Percentiles rank a stretch among this genome's conserved stretches.
These are phyloP conservation scores for Boletus mariae DNA, from an alignment of 1,284 basidiomycete species.

Conservation along the genomic window DNA sequence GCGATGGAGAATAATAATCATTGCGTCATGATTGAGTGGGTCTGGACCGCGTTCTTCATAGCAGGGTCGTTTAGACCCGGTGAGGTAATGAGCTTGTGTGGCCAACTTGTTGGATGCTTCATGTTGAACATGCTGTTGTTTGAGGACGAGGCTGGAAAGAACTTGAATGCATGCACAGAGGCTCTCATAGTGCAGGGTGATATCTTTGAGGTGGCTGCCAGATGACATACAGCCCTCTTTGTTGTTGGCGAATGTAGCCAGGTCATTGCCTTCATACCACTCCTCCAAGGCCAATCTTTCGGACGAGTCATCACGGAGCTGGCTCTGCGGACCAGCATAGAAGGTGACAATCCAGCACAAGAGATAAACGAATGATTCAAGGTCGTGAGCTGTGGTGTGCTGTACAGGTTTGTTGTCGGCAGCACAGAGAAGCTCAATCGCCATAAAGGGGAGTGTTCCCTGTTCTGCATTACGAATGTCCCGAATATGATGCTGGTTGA, in stretches of 20 bases:
- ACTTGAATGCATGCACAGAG: background rate
- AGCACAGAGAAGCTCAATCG: background rate
- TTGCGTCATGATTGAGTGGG: background rate
- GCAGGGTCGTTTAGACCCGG: background rate
- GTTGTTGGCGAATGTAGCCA: background rate
- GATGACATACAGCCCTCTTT: background rate
- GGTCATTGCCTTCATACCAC: background rate
- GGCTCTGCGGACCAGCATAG: background rate
- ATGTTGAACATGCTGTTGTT: too few species aligned
- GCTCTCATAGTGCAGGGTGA: background rate
- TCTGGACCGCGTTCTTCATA: background rate
- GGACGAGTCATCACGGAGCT: background rate
- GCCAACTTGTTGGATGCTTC: too few species aligned
- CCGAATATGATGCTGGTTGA: background rate
- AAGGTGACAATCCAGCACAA: background rate
- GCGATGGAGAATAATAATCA: background rate
- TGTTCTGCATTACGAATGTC: too few species aligned
- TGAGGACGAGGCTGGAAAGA: too few species aligned
- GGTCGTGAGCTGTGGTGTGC: background rate
- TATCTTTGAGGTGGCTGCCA: background rate
- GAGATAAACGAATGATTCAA: background rate
- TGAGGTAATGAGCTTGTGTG: background rate
- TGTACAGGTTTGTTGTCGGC: too few species aligned
- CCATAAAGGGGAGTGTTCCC: background rate
- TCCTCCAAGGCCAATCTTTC: background rate